phyloP scores from a whole-genome alignment of 2,329 filamentous ascomycete genomes.

The Akanthomyces lecanii region DNA sequence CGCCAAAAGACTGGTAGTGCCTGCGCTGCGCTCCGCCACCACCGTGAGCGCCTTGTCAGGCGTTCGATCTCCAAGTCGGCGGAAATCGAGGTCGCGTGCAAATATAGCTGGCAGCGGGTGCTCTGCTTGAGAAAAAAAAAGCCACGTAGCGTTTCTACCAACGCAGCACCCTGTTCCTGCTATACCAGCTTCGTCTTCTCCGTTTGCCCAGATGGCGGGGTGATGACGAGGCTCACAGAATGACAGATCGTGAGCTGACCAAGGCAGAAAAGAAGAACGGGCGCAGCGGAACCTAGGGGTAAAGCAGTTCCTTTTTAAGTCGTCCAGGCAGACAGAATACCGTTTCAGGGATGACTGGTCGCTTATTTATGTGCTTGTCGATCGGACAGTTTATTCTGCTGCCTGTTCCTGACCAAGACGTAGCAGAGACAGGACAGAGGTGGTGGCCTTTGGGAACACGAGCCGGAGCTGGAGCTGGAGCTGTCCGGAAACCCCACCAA shows the following conservation, averaged over 20 bases:
- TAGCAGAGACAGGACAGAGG: neutral
- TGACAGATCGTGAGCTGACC: neutral
- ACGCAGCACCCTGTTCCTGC: neutral
- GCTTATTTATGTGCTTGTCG: neutral
- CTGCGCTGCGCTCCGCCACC: neutral
- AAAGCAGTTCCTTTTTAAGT: neutral
- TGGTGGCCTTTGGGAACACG: neutral
- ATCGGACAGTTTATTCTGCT: conserved; percentile 8
- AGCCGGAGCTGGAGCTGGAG: neutral
- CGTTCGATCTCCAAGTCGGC: neutral
- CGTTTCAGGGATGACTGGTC: neutral
- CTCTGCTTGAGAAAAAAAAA: neutral
- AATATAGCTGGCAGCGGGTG: neutral
- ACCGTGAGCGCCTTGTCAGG: neutral
- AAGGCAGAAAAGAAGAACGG: neutral
- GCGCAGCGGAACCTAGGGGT: no score
- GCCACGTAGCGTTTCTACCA: neutral
- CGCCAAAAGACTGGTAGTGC: neutral
- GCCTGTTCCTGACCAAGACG: conserved; percentile 7
- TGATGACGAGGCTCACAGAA: conserved; percentile 1
- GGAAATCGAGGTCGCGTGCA: neutral
- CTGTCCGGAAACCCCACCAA: conserved; percentile 2
- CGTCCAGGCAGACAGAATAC: neutral
- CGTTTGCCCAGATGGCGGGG: neutral
- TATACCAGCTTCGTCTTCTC: neutral